phyloP scores from a whole-genome alignment of 805 yeast genomes.

The Suhomyces faveliae region DNA sequence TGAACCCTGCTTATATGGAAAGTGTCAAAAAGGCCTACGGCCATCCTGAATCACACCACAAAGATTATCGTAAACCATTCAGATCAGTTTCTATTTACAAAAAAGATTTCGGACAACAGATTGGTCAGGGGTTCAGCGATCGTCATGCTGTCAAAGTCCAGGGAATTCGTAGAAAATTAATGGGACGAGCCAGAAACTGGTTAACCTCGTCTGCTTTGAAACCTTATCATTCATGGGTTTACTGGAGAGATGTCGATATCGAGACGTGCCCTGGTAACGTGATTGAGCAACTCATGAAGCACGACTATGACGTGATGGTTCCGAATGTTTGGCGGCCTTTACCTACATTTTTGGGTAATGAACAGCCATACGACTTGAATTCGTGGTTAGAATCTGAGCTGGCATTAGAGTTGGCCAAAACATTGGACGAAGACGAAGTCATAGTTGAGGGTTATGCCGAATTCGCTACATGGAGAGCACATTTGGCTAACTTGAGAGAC shows the following conservation, averaged over 20 bases:
- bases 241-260: constrained; percentile 87
- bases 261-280: constrained; percentile 80
- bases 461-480: constrained; percentile 83
- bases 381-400: constrained; percentile 92
- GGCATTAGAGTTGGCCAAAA: constrained; percentile 64
- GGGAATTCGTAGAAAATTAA: constrained; percentile 76
- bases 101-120: constrained; percentile 79
- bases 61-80: constrained; percentile 64
- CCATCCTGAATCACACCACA: constrained; percentile 58
- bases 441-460: constrained; percentile 88
- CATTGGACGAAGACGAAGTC: constrained; percentile 74
- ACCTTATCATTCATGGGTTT: constrained; percentile 88
- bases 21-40: constrained; percentile 57
- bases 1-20: constrained; percentile 62
- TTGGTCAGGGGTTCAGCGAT: constrained; percentile 83
- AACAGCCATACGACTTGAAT: constrained; percentile 94
- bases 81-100: constrained; percentile 76
- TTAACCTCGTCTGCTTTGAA: constrained; percentile 67
- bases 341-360: constrained; percentile 85
- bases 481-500: constrained; percentile 70
- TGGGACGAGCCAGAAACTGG: constrained; percentile 91
- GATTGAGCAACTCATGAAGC: constrained; percentile 69
- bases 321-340: constrained; percentile 97
- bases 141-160: constrained; percentile 84
- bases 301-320: constrained; percentile 67